Evolutionary conservation across 176 grass and related monocot species (phyloP).

Genomic region (Cenchrus purpureus): DNA sequence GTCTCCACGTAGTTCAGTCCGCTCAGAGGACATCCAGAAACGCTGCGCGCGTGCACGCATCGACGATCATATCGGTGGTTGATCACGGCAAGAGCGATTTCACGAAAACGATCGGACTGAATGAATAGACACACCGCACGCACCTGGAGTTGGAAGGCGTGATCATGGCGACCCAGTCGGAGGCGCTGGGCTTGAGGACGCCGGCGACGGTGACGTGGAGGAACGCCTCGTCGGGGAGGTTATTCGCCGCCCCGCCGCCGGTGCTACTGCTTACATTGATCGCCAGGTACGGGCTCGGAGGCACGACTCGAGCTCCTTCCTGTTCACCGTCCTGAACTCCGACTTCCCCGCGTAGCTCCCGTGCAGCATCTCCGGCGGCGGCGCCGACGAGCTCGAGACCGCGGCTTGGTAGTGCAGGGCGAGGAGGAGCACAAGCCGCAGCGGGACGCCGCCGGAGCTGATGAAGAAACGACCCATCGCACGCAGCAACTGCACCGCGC

Average conservation of each 20-base stretch:
- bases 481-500: not conserved
- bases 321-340: constrained; percentile 79
- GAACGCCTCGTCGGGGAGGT: constrained; percentile 63
- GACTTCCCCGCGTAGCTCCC: constrained; percentile 58
- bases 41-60: constrained; percentile 38
- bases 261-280: constrained; percentile 46
- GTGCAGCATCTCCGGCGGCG: constrained; percentile 27
- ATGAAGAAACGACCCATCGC: constrained; percentile 3
- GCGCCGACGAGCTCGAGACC: not conserved
- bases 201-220: constrained; percentile 65
- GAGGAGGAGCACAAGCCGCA: not conserved
- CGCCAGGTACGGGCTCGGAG: constrained; percentile 51
- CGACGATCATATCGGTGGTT: not conserved
- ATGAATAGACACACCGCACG: not conserved
- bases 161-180: constrained; percentile 86
- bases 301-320: constrained; percentile 61
- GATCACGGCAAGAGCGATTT: not conserved
- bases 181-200: constrained; percentile 42
- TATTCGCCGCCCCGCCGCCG: not conserved
- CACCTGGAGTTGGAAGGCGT: constrained; percentile 79
- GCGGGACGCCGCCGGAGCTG: not conserved
- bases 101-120: not conserved
- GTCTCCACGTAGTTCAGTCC: constrained; percentile 60
- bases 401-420: not conserved
- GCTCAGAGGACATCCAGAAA: constrained; percentile 55